Base-by-base conservation (phyloP, 2,329 filamentous ascomycete genomes). In the Curvularia eragrostidis region DNA sequence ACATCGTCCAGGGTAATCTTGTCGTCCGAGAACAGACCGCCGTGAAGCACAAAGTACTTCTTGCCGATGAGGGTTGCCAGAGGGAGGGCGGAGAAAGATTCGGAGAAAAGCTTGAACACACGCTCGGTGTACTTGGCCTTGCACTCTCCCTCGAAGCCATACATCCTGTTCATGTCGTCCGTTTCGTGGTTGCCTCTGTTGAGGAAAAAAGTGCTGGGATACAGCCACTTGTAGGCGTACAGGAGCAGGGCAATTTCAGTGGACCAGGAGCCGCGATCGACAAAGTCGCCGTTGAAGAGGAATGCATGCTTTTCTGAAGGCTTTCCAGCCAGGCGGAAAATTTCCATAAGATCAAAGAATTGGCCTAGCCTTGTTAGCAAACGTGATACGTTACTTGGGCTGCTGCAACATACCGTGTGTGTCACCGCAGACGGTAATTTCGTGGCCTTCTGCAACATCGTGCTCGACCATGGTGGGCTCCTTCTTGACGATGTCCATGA, bases 171-270 rank as follows among this genome's bases (percentile, higher is more conserved):
- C 95, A 99, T 99, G 78, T 97, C 94, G 75, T 98, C 94, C 48
- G 95, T 98, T 81, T 99, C 95, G 80, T 99, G 95, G 79, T 99
- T 99, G 68, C 95, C 95, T 61, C 95, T 88, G 83, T 99, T 99
- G 64, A 99, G 82, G 86, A 96, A 98, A 84, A 99, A 94, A 53
- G 84, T 87, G 42, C 87, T 86, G 7, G 95, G 95, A 53, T 91
- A 88, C 70, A 98, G 79, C 94, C 92, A 97, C 82, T 99, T 99
- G 84, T 97, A 96, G 43, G 94, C 91, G 77, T 97, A 99, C 19
- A 99, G 83, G 10, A 97, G 83, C 46, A 99, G 84, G 10, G 93
- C 94, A 67, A 99, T 96, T 77, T 99, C 95, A n/a, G 89, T 93
- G 6, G 94, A 98, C 95, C 95, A 99, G 36, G 93, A 97, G 26